Base-by-base conservation (phyloP, 1,139 yeast genomes). In the Lodderomyces parapsilosis region DNA sequence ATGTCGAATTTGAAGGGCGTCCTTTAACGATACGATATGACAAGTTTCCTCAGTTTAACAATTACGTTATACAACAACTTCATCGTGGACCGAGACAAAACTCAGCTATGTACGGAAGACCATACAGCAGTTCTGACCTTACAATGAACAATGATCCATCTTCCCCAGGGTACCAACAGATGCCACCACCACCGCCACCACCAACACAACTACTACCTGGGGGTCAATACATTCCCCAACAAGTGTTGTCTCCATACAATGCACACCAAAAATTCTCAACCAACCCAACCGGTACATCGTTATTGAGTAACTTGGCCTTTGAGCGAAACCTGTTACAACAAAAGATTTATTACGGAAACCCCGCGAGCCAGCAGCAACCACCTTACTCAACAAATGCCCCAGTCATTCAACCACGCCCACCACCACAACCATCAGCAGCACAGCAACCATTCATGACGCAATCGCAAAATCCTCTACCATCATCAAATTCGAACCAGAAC, bases 1-100 rank as follows among this genome's bases (percentile, higher is more conserved):
- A 77, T 27, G 57, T 60, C 5, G 69, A 62, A 22, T 81, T 82
- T 52, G 78, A 79, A 53, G 86, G 87, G 2, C 67, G 90, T 24
- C 64, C 66, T 18, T 63, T 83, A 38, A 79, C 83, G 2, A 88
- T 83, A 1, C 67, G 88, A 22, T 78, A 66, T 50, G 88, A 83
- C 52, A 66, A 65, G 48, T 69, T 66, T 40, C 79, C 80, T 3
- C 73, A 68, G 36, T 65, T 61, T 46, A 66, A 69, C 46, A 63
- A 65, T 46, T 64, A 65, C 50, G 53, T 56, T 10, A 44, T 65
- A 33, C 72, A 67, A 46, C 70, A 64, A 19, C 35, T 45, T 8
- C 33, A 30, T 15, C 37, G 20, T n/a, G 14, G 18, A 23, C 28
- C 20, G 13, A 38, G 36, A 22, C 19, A 25, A n/a, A 15, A 13